Conservation (phyloP, 306 rosid species). For the Argentina anserina region DNA sequence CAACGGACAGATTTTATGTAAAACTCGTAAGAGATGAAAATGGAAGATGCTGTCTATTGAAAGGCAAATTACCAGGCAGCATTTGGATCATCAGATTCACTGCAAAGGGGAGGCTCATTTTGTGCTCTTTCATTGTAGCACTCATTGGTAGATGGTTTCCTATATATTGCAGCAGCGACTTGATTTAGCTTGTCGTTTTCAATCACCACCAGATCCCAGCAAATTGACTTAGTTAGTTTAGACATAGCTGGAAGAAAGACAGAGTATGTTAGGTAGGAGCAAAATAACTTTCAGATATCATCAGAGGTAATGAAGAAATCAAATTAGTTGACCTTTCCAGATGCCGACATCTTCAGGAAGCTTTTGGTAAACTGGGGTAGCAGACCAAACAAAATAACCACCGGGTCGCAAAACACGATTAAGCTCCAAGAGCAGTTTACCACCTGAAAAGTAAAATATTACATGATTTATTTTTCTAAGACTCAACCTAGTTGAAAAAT, state of each 20-base stretch:
- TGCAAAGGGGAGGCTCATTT: conserved; percentile 69
- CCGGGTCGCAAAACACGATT: conserved; percentile 87
- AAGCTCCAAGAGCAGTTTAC: conserved; percentile 74
- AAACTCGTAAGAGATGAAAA: background rate
- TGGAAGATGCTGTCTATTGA: background rate
- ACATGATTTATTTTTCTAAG: conserved; percentile 19
- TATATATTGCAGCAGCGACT: conserved; percentile 73
- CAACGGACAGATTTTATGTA: background rate
- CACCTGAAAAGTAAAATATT: conserved; percentile 51
- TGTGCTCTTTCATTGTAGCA: conserved; percentile 50
- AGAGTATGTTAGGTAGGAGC: conserved; percentile 8
- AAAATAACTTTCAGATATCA: conserved; percentile 11
- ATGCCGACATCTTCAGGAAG: conserved; percentile 63
- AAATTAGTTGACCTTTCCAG: conserved; percentile 60
- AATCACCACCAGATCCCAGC: conserved; percentile 73
- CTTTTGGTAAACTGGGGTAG: conserved; percentile 84
- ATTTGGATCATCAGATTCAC: conserved; percentile 64
- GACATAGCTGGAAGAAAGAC: conserved; percentile 51
- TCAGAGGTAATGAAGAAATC: conserved; percentile 4
- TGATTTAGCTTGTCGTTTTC: conserved; percentile 57
- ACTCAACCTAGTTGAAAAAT: background rate
- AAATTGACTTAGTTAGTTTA: conserved; percentile 64
- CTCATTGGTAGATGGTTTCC: conserved; percentile 74
- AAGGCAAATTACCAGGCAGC: conserved; percentile 56
- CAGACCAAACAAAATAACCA: conserved; percentile 93